These are phyloP conservation scores for Rhipidocladum racemiflorum DNA, from an alignment of 176 grass and related monocot species.

Conservation along the genomic window DNA sequence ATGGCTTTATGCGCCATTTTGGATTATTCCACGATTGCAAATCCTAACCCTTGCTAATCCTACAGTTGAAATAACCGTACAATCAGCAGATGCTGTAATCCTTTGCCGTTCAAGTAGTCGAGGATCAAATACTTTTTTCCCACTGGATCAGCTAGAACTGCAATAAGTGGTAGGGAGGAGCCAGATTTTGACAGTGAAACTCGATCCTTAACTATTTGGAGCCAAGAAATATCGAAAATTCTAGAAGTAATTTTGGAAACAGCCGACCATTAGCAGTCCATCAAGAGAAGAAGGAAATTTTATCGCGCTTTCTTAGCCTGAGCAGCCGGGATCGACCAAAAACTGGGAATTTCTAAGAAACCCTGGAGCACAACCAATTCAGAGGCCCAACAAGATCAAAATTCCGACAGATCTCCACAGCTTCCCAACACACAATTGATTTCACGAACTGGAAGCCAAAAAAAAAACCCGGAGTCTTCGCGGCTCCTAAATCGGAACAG, in stretches of 20 bases:
- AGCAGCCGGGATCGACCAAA: neutral
- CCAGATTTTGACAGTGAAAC: neutral
- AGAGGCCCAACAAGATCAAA: neutral
- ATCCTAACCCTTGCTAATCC: neutral
- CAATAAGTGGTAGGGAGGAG: neutral
- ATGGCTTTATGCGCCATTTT: conserved; percentile 60
- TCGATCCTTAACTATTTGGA: neutral
- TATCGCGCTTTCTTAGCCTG: neutral
- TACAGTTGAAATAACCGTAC: neutral
- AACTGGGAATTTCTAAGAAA: neutral
- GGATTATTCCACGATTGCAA: conserved; percentile 8
- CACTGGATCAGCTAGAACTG: neutral
- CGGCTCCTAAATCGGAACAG: neutral
- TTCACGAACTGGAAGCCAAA: neutral
- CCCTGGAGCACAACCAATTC: neutral
- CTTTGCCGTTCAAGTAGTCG: neutral
- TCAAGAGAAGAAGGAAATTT: neutral
- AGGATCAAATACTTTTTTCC: neutral
- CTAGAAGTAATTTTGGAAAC: neutral
- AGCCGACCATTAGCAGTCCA: neutral
- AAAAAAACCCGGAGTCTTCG: neutral
- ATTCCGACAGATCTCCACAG: neutral
- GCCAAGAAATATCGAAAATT: neutral
- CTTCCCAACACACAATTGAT: neutral
- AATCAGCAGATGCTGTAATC: neutral